Percentiles rank a stretch among this genome's conserved stretches.
These are phyloP conservation scores for Alternaria gansuensis DNA, from an alignment of 2,329 filamentous ascomycete genomes.

Conservation along the genomic window DNA sequence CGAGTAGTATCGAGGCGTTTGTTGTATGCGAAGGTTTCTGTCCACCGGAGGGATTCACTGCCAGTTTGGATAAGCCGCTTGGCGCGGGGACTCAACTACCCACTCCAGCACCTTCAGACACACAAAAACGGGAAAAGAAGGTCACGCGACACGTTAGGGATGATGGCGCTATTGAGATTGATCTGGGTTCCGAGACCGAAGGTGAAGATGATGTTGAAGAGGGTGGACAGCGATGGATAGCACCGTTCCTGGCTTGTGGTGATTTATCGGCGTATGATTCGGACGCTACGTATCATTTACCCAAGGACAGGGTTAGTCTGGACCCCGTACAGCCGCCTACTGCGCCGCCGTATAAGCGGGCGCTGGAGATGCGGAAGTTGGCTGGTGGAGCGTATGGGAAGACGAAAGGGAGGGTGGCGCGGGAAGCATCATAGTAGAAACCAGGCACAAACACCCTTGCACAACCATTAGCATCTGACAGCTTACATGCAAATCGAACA, in stretches of 20 bases:
- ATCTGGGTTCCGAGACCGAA: conserved; percentile 56
- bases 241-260: conserved; percentile 95
- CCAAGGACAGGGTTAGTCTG: conserved; percentile 83
- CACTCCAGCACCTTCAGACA: conserved; percentile 36
- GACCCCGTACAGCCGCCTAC: conserved; percentile 96
- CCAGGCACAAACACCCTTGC: neutral
- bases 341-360: conserved; percentile 91
- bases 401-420: conserved; percentile 58
- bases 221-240: conserved; percentile 77
- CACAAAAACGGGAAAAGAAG: conserved; percentile 26
- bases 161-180: conserved; percentile 60
- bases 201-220: conserved; percentile 52
- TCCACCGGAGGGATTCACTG: conserved; percentile 77
- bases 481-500: neutral
- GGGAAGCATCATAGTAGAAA: neutral
- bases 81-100: conserved; percentile 68
- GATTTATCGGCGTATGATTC: conserved; percentile 95
- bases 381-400: conserved; percentile 81
- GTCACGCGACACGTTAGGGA: conserved; percentile 48
- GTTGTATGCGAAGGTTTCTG: conserved; percentile 92
- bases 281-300: conserved; percentile 90
- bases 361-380: conserved; percentile 81
- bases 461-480: rapidly evolving
- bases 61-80: conserved; percentile 78
- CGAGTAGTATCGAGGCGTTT: conserved; percentile 95